Percentiles rank a stretch among this genome's conserved stretches.
Conservation (phyloP, 768 basidiomycete species). For the Boletus tylopilopsis region DNA sequence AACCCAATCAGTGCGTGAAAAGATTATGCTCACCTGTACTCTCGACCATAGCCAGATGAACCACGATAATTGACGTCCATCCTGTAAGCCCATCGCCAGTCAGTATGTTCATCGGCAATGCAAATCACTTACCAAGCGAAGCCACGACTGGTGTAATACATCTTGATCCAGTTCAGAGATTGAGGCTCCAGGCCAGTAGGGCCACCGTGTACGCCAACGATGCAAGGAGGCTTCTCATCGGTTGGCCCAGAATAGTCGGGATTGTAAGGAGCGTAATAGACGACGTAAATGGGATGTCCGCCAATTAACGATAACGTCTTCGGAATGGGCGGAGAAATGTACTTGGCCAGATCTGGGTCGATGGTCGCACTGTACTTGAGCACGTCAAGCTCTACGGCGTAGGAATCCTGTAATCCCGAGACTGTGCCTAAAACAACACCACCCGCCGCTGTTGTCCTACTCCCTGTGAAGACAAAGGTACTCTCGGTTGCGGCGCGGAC, state of each 20-base stretch:
- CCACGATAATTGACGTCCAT: conserved; percentile 76
- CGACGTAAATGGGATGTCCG: conserved; percentile 40
- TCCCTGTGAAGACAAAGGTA: conserved; percentile 13
- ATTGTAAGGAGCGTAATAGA: conserved; percentile 62
- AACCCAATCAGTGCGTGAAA: neutral
- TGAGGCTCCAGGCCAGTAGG: conserved; percentile 51
- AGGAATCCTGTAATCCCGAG: neutral
- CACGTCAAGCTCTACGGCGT: neutral
- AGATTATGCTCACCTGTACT: conserved; percentile 48
- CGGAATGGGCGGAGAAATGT: too few species aligned
- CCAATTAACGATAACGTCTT: too few species aligned
- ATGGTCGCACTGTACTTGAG: conserved; percentile 17
- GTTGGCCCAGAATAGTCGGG: conserved; percentile 46
- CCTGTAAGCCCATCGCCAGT: conserved; percentile 33
- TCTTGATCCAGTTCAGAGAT: conserved; percentile 47
- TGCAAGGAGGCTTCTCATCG: conserved; percentile 60
- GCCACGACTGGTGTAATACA: conserved; percentile 66
- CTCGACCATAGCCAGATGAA: conserved; percentile 66
- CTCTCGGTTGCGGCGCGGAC: neutral
- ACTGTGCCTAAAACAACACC: conserved; percentile 11
- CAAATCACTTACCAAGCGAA: conserved; percentile 51
- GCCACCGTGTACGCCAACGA: conserved; percentile 66
- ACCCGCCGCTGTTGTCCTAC: neutral
- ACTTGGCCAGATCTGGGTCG: too few species aligned
- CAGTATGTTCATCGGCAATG: neutral